A percentile compares a stretch with the other conserved stretches of the same genome.
Evolutionary conservation across 2,329 filamentous ascomycete genomes (phyloP).

Genomic region (Ramichloridium luteum): DNA sequence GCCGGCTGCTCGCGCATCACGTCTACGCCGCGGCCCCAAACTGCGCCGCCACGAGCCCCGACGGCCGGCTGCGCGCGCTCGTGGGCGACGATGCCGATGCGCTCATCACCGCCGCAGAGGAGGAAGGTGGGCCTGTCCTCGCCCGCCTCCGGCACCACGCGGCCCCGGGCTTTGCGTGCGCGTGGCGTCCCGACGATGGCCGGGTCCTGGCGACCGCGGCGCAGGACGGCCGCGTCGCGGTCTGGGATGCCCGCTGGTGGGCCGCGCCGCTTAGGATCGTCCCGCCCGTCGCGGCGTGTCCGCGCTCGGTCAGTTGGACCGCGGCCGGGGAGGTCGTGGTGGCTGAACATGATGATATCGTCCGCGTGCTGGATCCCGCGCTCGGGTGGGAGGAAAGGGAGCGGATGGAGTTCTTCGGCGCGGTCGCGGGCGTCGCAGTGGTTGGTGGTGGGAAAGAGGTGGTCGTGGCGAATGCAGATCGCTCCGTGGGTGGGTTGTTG

Average conservation of each 20-base stretch:
- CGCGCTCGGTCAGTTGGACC: conserved; percentile 59
- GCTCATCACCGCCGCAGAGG: conserved; percentile 57
- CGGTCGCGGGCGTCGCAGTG: conserved; percentile 57
- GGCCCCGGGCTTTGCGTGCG: conserved; percentile 65
- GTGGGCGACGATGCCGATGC: conserved; percentile 58
- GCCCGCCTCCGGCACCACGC: conserved; percentile 43
- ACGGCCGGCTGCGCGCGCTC: conserved; percentile 57
- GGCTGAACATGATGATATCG: conserved; percentile 62
- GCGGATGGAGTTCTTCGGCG: conserved; percentile 61
- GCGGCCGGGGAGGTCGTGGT: conserved; percentile 58
- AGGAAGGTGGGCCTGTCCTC: conserved; percentile 42
- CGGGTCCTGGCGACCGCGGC: conserved; percentile 65
- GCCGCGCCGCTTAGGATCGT: conserved; percentile 43
- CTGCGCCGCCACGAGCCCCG: conserved; percentile 59
- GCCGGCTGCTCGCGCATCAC: conserved; percentile 45
- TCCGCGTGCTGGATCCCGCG: conserved; percentile 53
- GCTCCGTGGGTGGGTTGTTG: conserved; percentile 13
- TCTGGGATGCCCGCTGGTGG: conserved; percentile 68
- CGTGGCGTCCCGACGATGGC: conserved; percentile 68
- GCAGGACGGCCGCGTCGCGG: conserved; percentile 59
- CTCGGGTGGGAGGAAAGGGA: conserved; percentile 47
- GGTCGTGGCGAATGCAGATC: conserved; percentile 48
- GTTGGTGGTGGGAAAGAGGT: conserved; percentile 55
- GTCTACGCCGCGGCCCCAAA: conserved; percentile 54
- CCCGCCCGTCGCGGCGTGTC: conserved; percentile 54